A percentile compares a stretch with the other conserved stretches of the same genome.
Conservation (phyloP, 176 grass and related monocot species). For the Oryza brachyantha region DNA sequence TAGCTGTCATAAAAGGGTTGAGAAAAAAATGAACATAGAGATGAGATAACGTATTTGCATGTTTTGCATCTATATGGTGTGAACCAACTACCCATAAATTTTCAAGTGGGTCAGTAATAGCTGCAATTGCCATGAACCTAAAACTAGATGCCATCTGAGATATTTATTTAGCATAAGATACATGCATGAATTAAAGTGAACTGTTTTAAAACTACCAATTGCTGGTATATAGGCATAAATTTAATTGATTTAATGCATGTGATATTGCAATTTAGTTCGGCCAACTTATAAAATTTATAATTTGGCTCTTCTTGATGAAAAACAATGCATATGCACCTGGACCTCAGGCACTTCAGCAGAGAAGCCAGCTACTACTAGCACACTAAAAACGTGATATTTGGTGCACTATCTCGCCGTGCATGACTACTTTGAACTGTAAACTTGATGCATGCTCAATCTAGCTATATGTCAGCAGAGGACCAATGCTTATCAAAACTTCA, state of each 20-base stretch:
- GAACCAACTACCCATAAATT: neutral
- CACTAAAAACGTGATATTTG: neutral
- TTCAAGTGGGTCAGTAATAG: neutral
- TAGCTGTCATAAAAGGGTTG: neutral
- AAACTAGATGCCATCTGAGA: neutral
- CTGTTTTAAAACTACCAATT: neutral
- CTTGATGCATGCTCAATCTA: neutral
- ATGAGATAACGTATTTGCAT: neutral
- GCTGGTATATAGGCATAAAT: neutral
- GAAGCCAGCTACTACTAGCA: neutral
- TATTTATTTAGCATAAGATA: neutral
- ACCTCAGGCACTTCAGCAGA: neutral
- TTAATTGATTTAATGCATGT: slow-evolving; percentile 15
- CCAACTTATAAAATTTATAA: neutral
- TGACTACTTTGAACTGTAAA: neutral
- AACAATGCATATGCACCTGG: neutral
- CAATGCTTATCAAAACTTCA: neutral
- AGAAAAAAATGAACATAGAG: neutral
- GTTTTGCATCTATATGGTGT: slow-evolving; percentile 9
- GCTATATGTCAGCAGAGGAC: neutral
- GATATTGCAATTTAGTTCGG: slow-evolving; percentile 22
- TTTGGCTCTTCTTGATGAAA: too few relatives aligned
- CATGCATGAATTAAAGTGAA: neutral
- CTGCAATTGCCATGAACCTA: neutral
- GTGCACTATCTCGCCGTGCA: neutral